A percentile compares a stretch with the other conserved stretches of the same genome.
phyloP scores from a whole-genome alignment of 139 green algal genomes.

The Chlamydomonas applanata region DNA sequence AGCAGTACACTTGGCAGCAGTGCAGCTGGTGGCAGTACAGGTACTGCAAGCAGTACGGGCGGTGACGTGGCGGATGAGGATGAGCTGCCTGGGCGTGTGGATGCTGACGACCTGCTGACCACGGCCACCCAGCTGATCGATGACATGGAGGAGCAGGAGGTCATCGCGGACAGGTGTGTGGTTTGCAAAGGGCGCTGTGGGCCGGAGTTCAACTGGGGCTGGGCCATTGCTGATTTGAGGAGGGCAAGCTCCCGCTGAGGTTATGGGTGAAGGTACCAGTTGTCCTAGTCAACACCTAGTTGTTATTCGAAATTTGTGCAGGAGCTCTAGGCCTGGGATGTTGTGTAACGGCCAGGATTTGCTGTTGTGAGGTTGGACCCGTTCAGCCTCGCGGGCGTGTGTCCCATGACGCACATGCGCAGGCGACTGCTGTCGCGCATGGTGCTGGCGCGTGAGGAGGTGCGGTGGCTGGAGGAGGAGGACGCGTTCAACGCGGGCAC shows the following conservation, averaged over 20 bases:
- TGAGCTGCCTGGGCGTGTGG: slow-evolving; percentile 18
- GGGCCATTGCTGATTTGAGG: no score
- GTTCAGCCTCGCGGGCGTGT: no score
- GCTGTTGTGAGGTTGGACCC: no score
- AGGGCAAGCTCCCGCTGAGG: no score
- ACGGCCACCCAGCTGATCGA: slow-evolving; percentile 52
- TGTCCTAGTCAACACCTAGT: no score
- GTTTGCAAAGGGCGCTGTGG: background rate
- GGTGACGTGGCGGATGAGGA: background rate
- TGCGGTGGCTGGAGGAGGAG: slow-evolving; percentile 32
- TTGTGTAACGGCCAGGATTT: no score
- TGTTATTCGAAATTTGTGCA: no score
- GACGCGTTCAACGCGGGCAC: slow-evolving; percentile 14
- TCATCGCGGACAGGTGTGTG: slow-evolving; percentile 21
- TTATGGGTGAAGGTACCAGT: no score
- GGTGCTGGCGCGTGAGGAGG: slow-evolving; percentile 49
- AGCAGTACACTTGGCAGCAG: background rate
- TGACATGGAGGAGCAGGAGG: slow-evolving; percentile 60
- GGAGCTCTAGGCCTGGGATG: no score
- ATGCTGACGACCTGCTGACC: slow-evolving; percentile 34
- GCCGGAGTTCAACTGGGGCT: background rate
- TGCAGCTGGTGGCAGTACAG: background rate
- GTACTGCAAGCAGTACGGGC: background rate
- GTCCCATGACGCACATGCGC: background rate
- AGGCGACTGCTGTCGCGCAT: slow-evolving; percentile 46